Evolutionary conservation across 2,329 filamentous ascomycete genomes (phyloP).

Genomic region (Nannizziopsis arthrosporioides): DNA sequence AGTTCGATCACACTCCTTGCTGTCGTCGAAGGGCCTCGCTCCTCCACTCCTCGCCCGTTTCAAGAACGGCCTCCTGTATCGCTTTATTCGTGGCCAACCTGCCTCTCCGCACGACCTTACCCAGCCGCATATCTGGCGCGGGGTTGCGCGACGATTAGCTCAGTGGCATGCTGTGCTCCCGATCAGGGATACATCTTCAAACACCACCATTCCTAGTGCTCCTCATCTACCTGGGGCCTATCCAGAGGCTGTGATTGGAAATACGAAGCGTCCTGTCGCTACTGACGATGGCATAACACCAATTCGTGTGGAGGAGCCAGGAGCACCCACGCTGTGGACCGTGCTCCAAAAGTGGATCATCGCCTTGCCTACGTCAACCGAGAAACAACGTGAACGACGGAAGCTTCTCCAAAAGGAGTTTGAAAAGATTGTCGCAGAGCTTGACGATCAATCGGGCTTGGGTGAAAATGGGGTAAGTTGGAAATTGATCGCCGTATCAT

Average conservation of each 20-base stretch:
- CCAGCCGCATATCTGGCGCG: slow-evolving; percentile 62
- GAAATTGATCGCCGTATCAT: not conserved
- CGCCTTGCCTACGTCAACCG: slow-evolving; percentile 64
- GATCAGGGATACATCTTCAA: slow-evolving; percentile 37
- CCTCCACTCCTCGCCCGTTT: slow-evolving; percentile 83
- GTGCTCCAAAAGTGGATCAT: slow-evolving; percentile 93
- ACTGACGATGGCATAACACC: slow-evolving; percentile 20
- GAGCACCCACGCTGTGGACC: slow-evolving; percentile 81
- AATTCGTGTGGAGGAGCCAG: slow-evolving; percentile 51
- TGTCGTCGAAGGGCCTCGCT: slow-evolving; percentile 71
- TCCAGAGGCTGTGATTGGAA: slow-evolving; percentile 39
- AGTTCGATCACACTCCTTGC: slow-evolving; percentile 63
- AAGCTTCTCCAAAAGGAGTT: slow-evolving; percentile 62
- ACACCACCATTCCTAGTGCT: slow-evolving; percentile 17
- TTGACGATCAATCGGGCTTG: slow-evolving; percentile 66
- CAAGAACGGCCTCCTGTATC: slow-evolving; percentile 90
- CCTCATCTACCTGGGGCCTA: slow-evolving; percentile 28
- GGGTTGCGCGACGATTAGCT: slow-evolving; percentile 70
- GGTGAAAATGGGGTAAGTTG: slow-evolving; percentile 56
- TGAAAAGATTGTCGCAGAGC: slow-evolving; percentile 53
- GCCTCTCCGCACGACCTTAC: slow-evolving; percentile 72
- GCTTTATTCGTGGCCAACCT: slow-evolving; percentile 70
- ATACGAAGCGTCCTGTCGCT: slow-evolving; percentile 17
- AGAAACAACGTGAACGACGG: slow-evolving; percentile 56
- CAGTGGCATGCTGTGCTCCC: slow-evolving; percentile 79